Conservation (phyloP, 2,329 filamentous ascomycete species). For the Lachnellula suecica region DNA sequence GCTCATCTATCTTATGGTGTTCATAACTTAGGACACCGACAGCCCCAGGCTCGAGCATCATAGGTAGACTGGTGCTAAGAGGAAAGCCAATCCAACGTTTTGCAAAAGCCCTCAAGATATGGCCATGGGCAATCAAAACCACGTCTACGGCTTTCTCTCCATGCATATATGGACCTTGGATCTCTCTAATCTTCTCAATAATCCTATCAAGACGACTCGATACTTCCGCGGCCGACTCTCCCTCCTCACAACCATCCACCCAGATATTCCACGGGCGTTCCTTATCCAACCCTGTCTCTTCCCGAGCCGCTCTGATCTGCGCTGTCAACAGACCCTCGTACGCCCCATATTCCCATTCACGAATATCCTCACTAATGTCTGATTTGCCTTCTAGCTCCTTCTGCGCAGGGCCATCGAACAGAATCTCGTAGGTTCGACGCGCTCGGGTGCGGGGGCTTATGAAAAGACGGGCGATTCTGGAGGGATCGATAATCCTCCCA, state of each 20-base stretch:
- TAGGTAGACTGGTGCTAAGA: slow-evolving; percentile 31
- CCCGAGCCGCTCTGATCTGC: slow-evolving; percentile 41
- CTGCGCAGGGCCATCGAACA: slow-evolving; percentile 36
- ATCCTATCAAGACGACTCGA: slow-evolving; percentile 46
- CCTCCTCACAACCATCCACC: slow-evolving; percentile 49
- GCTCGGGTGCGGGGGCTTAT: slow-evolving; percentile 48
- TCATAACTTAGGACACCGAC: slow-evolving; percentile 38
- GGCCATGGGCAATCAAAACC: slow-evolving; percentile 45
- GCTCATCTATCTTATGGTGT: slow-evolving; percentile 36
- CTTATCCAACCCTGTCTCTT: slow-evolving; percentile 41
- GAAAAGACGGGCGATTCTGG: slow-evolving; percentile 42
- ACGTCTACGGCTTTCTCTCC: slow-evolving; percentile 46
- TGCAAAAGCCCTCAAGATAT: slow-evolving; percentile 54
- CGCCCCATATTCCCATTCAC: slow-evolving; percentile 50
- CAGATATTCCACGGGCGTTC: slow-evolving; percentile 51
- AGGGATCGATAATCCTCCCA: slow-evolving; percentile 47
- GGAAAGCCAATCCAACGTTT: slow-evolving; percentile 52
- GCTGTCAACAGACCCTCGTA: slow-evolving; percentile 47
- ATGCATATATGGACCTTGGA: slow-evolving; percentile 45
- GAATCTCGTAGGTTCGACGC: slow-evolving; percentile 43
- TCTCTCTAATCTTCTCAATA: slow-evolving; percentile 47
- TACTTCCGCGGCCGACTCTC: slow-evolving; percentile 48
- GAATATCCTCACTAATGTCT: slow-evolving; percentile 42
- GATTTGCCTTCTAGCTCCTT: slow-evolving; percentile 22
- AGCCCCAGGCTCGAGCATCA: slow-evolving; percentile 40